Evolutionary conservation across 257 asterid species (phyloP).

Genomic region (Nemophila menziesii): DNA sequence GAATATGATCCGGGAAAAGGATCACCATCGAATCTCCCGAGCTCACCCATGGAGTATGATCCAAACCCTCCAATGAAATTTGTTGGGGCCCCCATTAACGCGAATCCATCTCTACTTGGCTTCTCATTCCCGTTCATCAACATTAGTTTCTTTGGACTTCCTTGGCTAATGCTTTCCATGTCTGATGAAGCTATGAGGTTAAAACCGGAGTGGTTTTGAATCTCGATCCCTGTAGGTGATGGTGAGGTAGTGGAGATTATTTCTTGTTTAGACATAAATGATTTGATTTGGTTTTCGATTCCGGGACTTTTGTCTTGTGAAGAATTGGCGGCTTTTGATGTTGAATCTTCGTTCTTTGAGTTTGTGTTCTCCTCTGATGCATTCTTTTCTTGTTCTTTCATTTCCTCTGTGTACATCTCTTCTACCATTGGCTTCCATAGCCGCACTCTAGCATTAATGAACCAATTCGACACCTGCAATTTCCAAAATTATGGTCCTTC

Average conservation of each 20-base stretch:
- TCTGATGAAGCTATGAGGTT: constrained; percentile 56
- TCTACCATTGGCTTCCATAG: constrained; percentile 99
- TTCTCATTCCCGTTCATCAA: constrained; percentile 39
- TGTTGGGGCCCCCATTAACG: constrained; percentile 63
- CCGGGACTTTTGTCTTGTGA: constrained; percentile 27
- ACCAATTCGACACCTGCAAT: constrained; percentile 89
- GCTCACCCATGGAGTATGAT: constrained; percentile 58
- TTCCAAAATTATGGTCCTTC: neutral
- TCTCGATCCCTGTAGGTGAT: constrained; percentile 28
- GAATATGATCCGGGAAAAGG: constrained; percentile 58
- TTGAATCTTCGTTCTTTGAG: constrained; percentile 43
- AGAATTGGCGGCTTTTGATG: constrained; percentile 38
- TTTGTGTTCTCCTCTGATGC: constrained; percentile 48
- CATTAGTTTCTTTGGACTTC: constrained; percentile 63
- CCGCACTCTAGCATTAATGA: constrained; percentile 91
- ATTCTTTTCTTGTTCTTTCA: constrained; percentile 57
- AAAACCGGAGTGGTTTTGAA: constrained; percentile 36
- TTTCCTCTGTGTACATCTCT: constrained; percentile 91
- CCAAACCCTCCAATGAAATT: constrained; percentile 89
- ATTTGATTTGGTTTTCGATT: constrained; percentile 27
- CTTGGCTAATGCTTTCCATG: constrained; percentile 42
- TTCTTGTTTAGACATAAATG: constrained; percentile 22
- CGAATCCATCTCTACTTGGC: constrained; percentile 51
- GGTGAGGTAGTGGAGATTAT: constrained; percentile 26
- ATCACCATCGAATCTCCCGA: constrained; percentile 55